Conservation (phyloP, 306 rosid genomes). For the Glycine latifolia region DNA sequence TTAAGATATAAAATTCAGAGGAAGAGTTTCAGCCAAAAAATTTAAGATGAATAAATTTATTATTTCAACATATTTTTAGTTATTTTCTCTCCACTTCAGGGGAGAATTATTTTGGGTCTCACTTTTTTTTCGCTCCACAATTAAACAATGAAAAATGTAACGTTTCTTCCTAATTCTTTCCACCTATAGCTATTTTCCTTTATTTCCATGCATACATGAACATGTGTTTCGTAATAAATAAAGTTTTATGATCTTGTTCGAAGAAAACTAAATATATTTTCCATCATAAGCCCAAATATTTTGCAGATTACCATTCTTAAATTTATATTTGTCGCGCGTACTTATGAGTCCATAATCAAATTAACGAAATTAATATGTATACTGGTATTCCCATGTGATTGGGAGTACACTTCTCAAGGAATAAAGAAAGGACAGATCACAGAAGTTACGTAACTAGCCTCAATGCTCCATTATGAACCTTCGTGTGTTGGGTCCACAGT, state of each 20-base stretch:
- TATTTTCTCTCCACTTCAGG: too few species aligned
- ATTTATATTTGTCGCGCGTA: neutral
- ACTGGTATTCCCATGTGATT: constrained; percentile 35
- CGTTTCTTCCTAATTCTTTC: too few species aligned
- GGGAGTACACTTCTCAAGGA: neutral
- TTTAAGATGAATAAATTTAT: too few species aligned
- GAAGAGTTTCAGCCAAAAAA: too few species aligned
- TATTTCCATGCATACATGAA: neutral
- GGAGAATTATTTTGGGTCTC: too few species aligned
- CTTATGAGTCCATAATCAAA: neutral
- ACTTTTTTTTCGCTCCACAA: too few species aligned
- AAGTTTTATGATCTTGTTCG: neutral
- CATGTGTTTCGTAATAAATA: neutral
- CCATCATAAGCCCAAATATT: neutral
- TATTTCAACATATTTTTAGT: too few species aligned
- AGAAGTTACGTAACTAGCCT: neutral
- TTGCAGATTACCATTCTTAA: neutral
- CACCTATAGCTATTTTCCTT: too few species aligned
- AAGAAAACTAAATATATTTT: neutral
- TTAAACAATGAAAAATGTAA: too few species aligned
- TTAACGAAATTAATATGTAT: neutral
- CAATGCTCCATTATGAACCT: constrained; percentile 26
- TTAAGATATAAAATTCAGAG: too few species aligned
- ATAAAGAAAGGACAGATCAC: constrained; percentile 33
- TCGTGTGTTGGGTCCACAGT: neutral